Percentiles rank a stretch among this genome's conserved stretches.
Conservation (phyloP, 371 early-diverging fungal species). For the Lichtheimia corymbifera region DNA sequence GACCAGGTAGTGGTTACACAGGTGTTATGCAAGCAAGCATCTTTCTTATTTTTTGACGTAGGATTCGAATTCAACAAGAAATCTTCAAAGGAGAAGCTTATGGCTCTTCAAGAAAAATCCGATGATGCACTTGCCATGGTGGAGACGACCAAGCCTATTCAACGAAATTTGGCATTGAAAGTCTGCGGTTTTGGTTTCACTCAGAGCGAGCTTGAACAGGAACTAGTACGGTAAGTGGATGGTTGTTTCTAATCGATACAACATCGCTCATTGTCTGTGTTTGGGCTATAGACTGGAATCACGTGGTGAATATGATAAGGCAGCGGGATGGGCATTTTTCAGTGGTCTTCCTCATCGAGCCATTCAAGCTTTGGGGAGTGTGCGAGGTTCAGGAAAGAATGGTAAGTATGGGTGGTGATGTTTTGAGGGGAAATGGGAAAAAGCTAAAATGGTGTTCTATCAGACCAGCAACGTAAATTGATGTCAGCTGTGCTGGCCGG, state of each 20-base stretch:
- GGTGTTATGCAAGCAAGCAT: background rate
- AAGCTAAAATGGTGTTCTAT: background rate
- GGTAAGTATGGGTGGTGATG: conserved; percentile 38
- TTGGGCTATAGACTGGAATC: conserved; percentile 74
- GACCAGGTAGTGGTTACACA: conserved; percentile 17
- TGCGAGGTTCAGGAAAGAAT: conserved; percentile 34
- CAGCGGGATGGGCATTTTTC: conserved; percentile 88
- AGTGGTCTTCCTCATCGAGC: conserved; percentile 75
- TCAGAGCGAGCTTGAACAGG: conserved; percentile 62
- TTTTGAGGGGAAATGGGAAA: conserved; percentile 8
- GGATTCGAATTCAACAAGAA: background rate
- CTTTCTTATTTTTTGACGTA: background rate
- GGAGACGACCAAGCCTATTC: conserved; percentile 50
- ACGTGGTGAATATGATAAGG: conserved; percentile 72
- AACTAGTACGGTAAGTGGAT: conserved; percentile 52
- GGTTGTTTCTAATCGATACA: background rate
- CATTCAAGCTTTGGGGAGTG: conserved; percentile 65
- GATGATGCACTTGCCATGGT: conserved; percentile 34
- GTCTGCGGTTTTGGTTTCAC: conserved; percentile 79
- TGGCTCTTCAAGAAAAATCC: background rate
- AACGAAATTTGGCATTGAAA: conserved; percentile 67
- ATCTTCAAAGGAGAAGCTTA: background rate
- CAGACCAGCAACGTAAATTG: conserved; percentile 76
- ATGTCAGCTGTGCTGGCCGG: conserved; percentile 81
- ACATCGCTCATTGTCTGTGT: conserved; percentile 24